A percentile compares a stretch with the other conserved stretches of the same genome.
Conservation (phyloP, 2,329 filamentous ascomycete genomes). For the Calycina marina region DNA sequence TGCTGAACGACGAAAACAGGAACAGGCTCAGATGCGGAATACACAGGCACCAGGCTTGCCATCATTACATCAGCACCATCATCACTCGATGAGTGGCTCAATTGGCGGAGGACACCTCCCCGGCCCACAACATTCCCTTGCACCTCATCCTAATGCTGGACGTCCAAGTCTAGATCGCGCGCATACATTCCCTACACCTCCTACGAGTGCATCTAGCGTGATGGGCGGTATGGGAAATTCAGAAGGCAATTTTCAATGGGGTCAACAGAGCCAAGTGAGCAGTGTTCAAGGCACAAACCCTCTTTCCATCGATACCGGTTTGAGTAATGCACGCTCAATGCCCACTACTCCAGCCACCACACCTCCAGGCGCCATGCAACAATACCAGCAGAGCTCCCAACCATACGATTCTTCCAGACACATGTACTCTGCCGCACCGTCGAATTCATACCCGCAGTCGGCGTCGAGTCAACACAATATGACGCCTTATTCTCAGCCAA, state of each 20-base stretch:
- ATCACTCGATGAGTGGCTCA: constrained; percentile 46
- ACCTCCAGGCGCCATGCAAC: constrained; percentile 69
- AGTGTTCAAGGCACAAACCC: constrained; percentile 48
- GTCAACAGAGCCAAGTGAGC: constrained; percentile 44
- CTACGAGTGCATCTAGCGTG: constrained; percentile 80
- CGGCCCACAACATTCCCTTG: constrained; percentile 33
- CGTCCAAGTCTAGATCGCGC: constrained; percentile 71
- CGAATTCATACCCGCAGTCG: constrained; percentile 54
- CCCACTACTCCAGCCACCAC: constrained; percentile 85
- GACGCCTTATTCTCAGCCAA: constrained; percentile 46
- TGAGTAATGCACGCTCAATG: constrained; percentile 72
- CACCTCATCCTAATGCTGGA: constrained; percentile 55
- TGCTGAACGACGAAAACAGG: constrained; percentile 61
- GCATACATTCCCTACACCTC: constrained; percentile 87
- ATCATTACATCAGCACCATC: constrained; percentile 53
- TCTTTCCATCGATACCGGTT: constrained; percentile 65
- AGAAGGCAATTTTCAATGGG: constrained; percentile 69
- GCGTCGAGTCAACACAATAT: constrained; percentile 48
- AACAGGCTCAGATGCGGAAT: constrained; percentile 50
- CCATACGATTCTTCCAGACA: constrained; percentile 64
- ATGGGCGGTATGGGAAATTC: constrained; percentile 58
- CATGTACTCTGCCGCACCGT: constrained; percentile 59
- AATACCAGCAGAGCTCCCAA: constrained; percentile 53
- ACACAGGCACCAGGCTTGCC: constrained; percentile 44
- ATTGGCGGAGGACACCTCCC: constrained; percentile 34